Conservation (phyloP, 2,329 filamentous ascomycete species). For the Rhynchosporium graminicola region DNA sequence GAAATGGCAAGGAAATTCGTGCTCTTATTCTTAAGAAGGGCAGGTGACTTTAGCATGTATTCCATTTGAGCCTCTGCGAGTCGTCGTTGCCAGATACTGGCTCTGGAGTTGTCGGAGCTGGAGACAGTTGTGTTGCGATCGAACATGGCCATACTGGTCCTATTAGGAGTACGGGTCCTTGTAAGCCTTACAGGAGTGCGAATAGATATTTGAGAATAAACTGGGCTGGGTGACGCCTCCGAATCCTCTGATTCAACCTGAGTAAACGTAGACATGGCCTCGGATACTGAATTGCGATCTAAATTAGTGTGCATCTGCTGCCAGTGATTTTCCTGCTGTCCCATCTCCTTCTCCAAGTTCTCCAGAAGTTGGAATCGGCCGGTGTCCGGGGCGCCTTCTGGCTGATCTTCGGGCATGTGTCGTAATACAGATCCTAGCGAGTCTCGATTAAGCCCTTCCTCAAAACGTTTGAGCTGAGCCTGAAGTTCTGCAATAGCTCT, state of each 20-base stretch:
- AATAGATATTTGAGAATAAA: slow-evolving; percentile 38
- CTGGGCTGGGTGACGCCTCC: slow-evolving; percentile 19
- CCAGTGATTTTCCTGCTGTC: slow-evolving; percentile 60
- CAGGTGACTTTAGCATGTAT: slow-evolving; percentile 46
- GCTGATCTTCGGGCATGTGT: slow-evolving; percentile 28
- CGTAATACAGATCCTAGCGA: slow-evolving; percentile 36
- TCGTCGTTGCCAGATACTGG: slow-evolving; percentile 48
- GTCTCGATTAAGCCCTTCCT: slow-evolving; percentile 32
- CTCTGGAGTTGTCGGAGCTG: slow-evolving; percentile 41
- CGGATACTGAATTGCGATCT: slow-evolving; percentile 40
- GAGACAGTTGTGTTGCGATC: slow-evolving; percentile 38
- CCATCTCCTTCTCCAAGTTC: slow-evolving; percentile 63
- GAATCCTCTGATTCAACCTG: slow-evolving; percentile 23
- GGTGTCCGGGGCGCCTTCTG: slow-evolving; percentile 17
- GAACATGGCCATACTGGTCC: slow-evolving; percentile 37
- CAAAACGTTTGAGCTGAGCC: slow-evolving; percentile 38
- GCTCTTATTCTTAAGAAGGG: slow-evolving; percentile 43
- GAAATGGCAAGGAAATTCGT: slow-evolving; percentile 46
- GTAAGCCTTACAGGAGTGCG: slow-evolving; percentile 45
- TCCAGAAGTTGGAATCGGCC: slow-evolving; percentile 48
- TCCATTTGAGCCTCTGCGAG: slow-evolving; percentile 50
- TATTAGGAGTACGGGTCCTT: slow-evolving; percentile 44
- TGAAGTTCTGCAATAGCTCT: slow-evolving; percentile 38
- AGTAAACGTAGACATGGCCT: slow-evolving; percentile 30
- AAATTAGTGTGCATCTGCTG: slow-evolving; percentile 56